Base-by-base conservation (phyloP, 345 rosid genomes). In the Raphanus raphanistrum region DNA sequence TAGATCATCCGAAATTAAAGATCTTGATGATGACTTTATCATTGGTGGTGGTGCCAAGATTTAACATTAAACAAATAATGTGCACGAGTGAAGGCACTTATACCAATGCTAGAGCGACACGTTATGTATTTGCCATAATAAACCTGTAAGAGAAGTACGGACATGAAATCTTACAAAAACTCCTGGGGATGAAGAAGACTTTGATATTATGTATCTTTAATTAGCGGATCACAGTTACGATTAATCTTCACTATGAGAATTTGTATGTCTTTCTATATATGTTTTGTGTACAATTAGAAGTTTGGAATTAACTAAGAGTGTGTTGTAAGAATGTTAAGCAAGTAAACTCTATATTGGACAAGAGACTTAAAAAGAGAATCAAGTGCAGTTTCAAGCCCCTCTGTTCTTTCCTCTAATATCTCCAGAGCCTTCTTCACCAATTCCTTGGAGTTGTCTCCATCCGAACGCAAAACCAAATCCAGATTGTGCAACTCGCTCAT, bases 301-400 rank as follows among this genome's bases (percentile, higher is more conserved):
- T 2, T 79, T 73, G 68, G 66, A 73, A 45, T 15, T 2, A 75
- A 58, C 68, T 63, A 79, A 8, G 54, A 38, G 55, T 74, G 78
- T 74, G 71, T 74, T 63, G 89, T 76, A 68, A 87, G 85, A 43
- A 84, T 82, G 76, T 88, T 84, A 3, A 88, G 90, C 31, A 88
- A 82, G 73, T 59, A 78, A 50, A 88, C 89, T 68, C 88, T 87
- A 45, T 84, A 83, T 66, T 82, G 84, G 6, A 83, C 79, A 10
- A 87, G 82, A 64, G 87, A 82, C 82, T 76, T 80, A 63, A 83
- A 85, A 72, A 87, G 35, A 16, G 81, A 80, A 45, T 85, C 86
- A 33, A 87, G 80, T 41, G 86, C 85, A 57, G 73, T 45, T 63
- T 85, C 92, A 72, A 88, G 70, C n/a, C 75, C 85, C 48, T 85